Evolutionary conservation across 495 filamentous ascomycete species (phyloP).

Genomic region (Talaromyces thailandensis): DNA sequence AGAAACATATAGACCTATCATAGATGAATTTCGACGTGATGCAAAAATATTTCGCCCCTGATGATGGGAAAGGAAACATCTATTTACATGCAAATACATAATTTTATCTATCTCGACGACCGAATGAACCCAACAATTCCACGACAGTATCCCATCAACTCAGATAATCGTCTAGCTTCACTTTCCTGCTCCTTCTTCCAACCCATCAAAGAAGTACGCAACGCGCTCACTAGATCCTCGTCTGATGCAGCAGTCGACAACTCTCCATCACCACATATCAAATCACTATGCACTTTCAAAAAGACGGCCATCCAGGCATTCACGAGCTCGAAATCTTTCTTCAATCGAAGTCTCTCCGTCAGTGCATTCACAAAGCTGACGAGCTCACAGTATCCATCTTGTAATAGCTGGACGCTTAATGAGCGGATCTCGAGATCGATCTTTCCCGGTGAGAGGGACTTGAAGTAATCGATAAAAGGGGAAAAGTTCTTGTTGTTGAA

Average conservation of each 20-base stretch:
- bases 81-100: conserved; percentile 11
- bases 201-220: conserved; percentile 44
- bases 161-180: conserved; percentile 62
- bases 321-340: conserved; percentile 81
- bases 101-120: conserved; percentile 37
- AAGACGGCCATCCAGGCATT: conserved; percentile 97
- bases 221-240: conserved; percentile 23
- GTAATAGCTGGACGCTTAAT: conserved; percentile 37
- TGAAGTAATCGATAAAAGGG: conserved; percentile 64
- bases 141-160: conserved; percentile 73
- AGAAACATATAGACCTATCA: neutral
- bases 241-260: conserved; percentile 26
- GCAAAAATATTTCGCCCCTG: neutral
- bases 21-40: neutral
- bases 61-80: neutral
- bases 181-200: conserved; percentile 61
- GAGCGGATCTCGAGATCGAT: conserved; percentile 86
- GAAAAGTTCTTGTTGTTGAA: conserved; percentile 36
- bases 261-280: conserved; percentile 36
- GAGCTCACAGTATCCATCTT: conserved; percentile 43
- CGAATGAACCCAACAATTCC: conserved; percentile 86
- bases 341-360: conserved; percentile 52
- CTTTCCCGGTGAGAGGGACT: conserved; percentile 65
- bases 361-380: conserved; percentile 66
- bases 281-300: conserved; percentile 63